Evolutionary conservation across 129 eudicot genomes (phyloP).

Genomic region (Pittosporum tobira): DNA sequence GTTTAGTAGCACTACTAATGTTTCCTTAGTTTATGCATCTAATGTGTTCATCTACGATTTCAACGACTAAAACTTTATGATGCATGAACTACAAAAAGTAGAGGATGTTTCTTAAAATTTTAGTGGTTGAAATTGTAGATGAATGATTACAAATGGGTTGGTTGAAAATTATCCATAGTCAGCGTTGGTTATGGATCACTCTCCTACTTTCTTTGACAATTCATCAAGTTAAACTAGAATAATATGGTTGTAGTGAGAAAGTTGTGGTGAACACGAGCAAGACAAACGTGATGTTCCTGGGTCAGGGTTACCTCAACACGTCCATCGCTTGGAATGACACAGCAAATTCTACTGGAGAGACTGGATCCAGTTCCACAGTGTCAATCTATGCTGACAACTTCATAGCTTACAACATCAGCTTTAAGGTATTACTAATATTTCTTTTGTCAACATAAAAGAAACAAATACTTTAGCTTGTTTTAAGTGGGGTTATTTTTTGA

Average conservation of each 20-base stretch:
- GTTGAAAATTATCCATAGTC: too few species aligned
- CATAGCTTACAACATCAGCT: slow-evolving; percentile 79
- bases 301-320: slow-evolving; percentile 73
- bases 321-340: slow-evolving; percentile 81
- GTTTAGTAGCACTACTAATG: neutral
- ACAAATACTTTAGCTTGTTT: neutral
- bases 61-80: too few species aligned
- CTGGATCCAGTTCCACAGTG: slow-evolving; percentile 50
- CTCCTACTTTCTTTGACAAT: too few species aligned
- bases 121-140: neutral
- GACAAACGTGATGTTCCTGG: slow-evolving; percentile 64
- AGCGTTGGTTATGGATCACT: too few species aligned
- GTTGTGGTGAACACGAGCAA: slow-evolving; percentile 43
- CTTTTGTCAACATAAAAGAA: too few species aligned
- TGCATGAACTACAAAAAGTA: too few species aligned
- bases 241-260: slow-evolving; percentile 56
- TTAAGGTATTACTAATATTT: slow-evolving; percentile 35
- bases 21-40: neutral
- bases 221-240: too few species aligned
- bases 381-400: slow-evolving; percentile 52
- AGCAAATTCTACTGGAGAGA: slow-evolving; percentile 82
- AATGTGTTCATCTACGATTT: too few species aligned
- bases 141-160: too few species aligned
- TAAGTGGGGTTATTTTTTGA: neutral
- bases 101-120: neutral